Evolutionary conservation across 2,329 filamentous ascomycete genomes (phyloP), one percentile per base, ranked within the genome.

Genomic region (Thelonectria discophora): DNA sequence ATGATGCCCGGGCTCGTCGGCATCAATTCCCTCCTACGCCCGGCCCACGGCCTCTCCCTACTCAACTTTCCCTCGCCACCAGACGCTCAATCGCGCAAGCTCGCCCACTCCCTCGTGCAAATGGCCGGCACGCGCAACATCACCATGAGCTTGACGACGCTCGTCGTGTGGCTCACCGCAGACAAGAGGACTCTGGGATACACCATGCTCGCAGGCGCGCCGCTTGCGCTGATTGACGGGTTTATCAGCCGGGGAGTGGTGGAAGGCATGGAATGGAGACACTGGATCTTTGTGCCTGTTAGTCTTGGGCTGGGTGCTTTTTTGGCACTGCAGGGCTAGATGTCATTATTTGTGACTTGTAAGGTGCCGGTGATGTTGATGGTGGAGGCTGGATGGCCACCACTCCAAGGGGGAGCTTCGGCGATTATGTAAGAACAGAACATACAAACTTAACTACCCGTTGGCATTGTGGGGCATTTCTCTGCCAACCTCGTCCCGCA

Each of bases 151-250:
- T 21, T 56, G 24, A 34, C 45, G 10, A 50, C 37, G 10, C 27
- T 56, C 4, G 54, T 46, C 17, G 37, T 50, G 3, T 56, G 54
- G 54, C 50, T 24, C 3, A 50, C 45, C 11, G 54, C 45, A 42
- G 54, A 56, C 37, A n/a, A 46, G 13, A 49, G 8, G 45, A 56
- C 54, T 10, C 21, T 56, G 13, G 54, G 54, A 17, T 56, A 49
- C 39, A 37, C 40, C 1, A 20, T 57, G 8, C 55, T 57, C 13
- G 39, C 55, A 2, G 39, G 47, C 9, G 27, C 11, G 10, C 55
- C 55, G 13, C 15, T 57, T 9, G 55, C 55, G 3, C 46, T 57
- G 47, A 46, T 57, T 18, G 55, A 57, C 27, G 55, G 55, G n/a
- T 51, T 57, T 5, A 45, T 51, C 17, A 57, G 55, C 20, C 18